phyloP scores from a whole-genome alignment of 768 basidiomycete species.

The Gloeostereum incarnatum region DNA sequence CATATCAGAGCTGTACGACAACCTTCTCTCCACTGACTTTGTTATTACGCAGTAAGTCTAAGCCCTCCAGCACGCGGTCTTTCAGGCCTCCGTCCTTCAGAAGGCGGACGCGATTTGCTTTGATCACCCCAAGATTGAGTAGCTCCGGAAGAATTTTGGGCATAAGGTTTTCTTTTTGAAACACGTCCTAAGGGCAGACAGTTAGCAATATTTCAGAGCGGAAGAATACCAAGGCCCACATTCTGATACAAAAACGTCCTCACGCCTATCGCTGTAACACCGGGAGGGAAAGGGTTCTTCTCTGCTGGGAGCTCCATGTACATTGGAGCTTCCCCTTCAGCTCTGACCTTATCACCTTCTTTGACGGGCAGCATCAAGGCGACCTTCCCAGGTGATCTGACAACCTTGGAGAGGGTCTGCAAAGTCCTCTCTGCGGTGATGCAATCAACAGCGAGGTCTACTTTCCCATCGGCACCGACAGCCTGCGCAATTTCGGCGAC shows the following conservation, averaged over 20 bases:
- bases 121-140: conserved; percentile 25
- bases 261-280: conserved; percentile 25
- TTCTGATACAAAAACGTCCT: conserved; percentile 30
- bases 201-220: neutral
- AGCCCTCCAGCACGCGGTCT: conserved; percentile 29
- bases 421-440: conserved; percentile 28
- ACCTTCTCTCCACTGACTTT: conserved; percentile 43
- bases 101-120: conserved; percentile 30
- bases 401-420: conserved; percentile 23
- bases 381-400: conserved; percentile 25
- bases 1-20: conserved; percentile 32
- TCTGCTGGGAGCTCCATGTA: conserved; percentile 21
- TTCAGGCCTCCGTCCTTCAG: conserved; percentile 31
- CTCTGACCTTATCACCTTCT: conserved; percentile 26
- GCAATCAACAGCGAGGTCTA: conserved; percentile 26
- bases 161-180: conserved; percentile 32
- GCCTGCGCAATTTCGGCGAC: conserved; percentile 22
- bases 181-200: conserved; percentile 23
- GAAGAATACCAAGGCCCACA: conserved; percentile 17
- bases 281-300: conserved; percentile 26
- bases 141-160: conserved; percentile 34
- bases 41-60: conserved; percentile 36
- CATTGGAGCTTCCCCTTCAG: too few relatives aligned
- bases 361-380: conserved; percentile 40
- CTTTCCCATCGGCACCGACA: conserved; percentile 22